These are phyloP conservation scores for Hericium erinaceus DNA, from an alignment of 768 basidiomycete species.

Conservation along the genomic window DNA sequence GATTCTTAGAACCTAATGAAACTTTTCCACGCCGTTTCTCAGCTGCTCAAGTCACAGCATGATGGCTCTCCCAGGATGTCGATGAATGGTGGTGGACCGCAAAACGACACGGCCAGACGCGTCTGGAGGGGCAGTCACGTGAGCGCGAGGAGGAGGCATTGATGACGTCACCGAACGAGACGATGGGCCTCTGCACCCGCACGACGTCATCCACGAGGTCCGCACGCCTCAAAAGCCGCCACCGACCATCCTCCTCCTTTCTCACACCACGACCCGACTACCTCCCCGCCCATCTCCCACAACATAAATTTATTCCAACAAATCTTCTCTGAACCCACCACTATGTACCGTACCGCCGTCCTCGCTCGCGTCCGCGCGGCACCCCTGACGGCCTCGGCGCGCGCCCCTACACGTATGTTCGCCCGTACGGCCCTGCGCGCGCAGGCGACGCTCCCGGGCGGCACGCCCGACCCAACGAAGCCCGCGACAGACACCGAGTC, in stretches of 20 bases:
- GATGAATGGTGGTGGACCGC: no score
- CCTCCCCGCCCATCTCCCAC: background rate
- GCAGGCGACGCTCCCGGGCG: background rate
- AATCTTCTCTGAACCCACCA: background rate
- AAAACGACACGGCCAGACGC: no score
- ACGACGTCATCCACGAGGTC: background rate
- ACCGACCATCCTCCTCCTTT: background rate
- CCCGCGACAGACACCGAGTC: background rate
- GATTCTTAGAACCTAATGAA: no score
- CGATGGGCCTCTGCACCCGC: background rate
- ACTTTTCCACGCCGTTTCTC: no score
- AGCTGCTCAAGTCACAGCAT: no score
- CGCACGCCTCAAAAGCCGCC: background rate
- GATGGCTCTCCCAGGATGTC: no score
- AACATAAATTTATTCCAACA: background rate
- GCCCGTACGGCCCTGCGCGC: background rate
- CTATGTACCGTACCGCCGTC: background rate
- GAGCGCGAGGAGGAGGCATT: no score
- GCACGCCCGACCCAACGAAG: background rate
- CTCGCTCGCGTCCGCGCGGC: background rate
- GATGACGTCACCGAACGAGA: no score
- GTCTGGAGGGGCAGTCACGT: no score
- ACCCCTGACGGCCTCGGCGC: no score
- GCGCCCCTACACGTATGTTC: background rate
- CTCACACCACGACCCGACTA: background rate